phyloP scores from a whole-genome alignment of 495 filamentous ascomycete species.

The Bathelium albidoporum region DNA sequence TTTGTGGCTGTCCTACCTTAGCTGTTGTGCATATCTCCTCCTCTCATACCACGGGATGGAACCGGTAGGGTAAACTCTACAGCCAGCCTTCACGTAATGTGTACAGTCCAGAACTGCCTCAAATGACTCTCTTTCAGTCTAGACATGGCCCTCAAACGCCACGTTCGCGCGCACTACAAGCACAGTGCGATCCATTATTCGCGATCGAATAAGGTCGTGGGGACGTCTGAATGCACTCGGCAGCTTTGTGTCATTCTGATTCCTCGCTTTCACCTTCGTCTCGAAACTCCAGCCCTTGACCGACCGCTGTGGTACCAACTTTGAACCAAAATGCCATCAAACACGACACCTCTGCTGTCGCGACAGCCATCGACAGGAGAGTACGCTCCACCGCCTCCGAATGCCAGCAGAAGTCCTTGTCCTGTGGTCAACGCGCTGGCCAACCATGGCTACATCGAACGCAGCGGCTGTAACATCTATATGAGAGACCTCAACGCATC shows the following conservation, averaged over 20 bases:
- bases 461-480: conserved; percentile 6
- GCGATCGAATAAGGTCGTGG: conserved; percentile 3
- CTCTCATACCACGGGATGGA: not conserved
- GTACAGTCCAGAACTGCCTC: conserved; percentile 3
- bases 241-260: conserved; percentile 1
- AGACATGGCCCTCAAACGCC: conserved; percentile 3
- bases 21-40: not conserved
- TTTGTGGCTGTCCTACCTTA: not conserved
- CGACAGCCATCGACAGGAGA: conserved; percentile 3
- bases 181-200: not conserved
- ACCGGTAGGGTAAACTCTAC: not conserved
- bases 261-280: conserved; percentile 1
- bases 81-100: conserved; percentile 1
- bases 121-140: conserved; percentile 1
- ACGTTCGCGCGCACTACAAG: conserved; percentile 2
- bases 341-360: not conserved
- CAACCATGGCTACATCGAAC: conserved; percentile 8
- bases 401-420: conserved; percentile 8
- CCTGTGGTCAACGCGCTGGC: conserved; percentile 11
- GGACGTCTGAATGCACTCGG: not conserved
- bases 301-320: not conserved
- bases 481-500: conserved; percentile 4
- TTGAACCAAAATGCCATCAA: conserved; percentile 2
- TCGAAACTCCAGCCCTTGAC: conserved; percentile 2
- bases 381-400: conserved; percentile 4